Evolutionary conservation across 148 eudicot genomes (phyloP), one percentile per base, ranked within the genome.

Genomic region (Persicaria maculosa): DNA sequence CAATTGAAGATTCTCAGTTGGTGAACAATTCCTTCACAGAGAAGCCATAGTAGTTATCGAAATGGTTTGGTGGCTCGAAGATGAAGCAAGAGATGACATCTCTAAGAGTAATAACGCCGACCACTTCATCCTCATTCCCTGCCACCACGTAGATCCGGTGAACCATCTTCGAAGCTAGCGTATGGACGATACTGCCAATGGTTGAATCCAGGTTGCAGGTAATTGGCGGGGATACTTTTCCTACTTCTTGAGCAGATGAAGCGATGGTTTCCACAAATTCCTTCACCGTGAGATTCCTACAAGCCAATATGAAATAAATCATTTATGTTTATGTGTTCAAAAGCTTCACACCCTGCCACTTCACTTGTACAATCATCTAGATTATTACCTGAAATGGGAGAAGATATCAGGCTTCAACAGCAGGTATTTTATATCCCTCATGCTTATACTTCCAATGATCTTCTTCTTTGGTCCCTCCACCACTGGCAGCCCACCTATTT

Each of bases 41-140:
- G 74, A 77, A 88, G 3, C 89, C 92, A 1, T 88, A 86, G 88
- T 88, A 85, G 71, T 88, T 79, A 43, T 88, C 93, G 2, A 92
- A 83, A 81, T 87, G 87, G 77, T 90, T 90, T 19, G 90, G 88
- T 25, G 98, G 98, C 74, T 95, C 98, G 40, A 46, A 77, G 76
- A 95, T 85, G 82, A 95, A 89, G 83, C 97, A 92, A 47, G 98
- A 88, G 68, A 95, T 95, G 70, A 95, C 93, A 74, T 95, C 98
- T 82, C 98, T 89, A 45, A 95, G 91, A 0, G 97, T 95, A 65
- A 95, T 86, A 47, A 95, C 92, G 11, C 97, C 98, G 8, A 82
- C 67, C 0, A 95, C 89, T 79, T 85, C 92, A 55, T 84, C 75
- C 17, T 75, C 86, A 0, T 75, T 80, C n/a, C 62, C 82, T 7